Conservation (phyloP, 2,329 filamentous ascomycete genomes). For the Claviceps sp. region DNA sequence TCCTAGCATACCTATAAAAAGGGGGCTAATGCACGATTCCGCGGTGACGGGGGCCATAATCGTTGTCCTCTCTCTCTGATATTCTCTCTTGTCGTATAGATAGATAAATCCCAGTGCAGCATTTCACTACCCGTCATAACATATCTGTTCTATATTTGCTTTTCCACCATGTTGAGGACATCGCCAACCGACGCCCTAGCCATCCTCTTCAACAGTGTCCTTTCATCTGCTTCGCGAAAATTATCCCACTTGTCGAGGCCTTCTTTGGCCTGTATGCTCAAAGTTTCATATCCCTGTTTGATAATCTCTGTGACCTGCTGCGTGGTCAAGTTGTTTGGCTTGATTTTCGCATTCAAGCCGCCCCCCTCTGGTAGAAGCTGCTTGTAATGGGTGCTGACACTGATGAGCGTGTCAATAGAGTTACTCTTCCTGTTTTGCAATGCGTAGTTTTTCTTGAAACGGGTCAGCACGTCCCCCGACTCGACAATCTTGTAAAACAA, state of each 20-base stretch:
- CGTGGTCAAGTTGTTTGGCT: constrained; percentile 60
- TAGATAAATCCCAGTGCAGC: background rate
- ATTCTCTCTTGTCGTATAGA: no score
- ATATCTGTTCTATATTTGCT: constrained; percentile 2
- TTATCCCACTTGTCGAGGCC: constrained; percentile 74
- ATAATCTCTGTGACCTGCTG: constrained; percentile 81
- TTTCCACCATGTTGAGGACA: constrained; percentile 37
- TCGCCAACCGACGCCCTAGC: constrained; percentile 61
- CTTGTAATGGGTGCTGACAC: constrained; percentile 76
- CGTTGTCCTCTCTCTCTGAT: no score
- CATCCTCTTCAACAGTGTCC: constrained; percentile 74
- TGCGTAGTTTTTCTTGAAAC: constrained; percentile 68
- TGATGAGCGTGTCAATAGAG: constrained; percentile 75
- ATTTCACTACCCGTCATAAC: background rate
- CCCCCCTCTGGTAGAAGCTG: constrained; percentile 53
- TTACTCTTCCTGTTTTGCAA: constrained; percentile 44
- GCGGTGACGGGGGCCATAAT: no score
- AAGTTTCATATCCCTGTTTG: constrained; percentile 88
- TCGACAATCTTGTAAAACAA: constrained; percentile 98
- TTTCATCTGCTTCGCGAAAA: constrained; percentile 78
- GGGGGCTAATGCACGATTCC: no score
- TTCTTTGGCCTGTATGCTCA: constrained; percentile 82
- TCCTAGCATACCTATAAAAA: no score
- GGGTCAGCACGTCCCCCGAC: constrained; percentile 65
- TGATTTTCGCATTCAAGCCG: constrained; percentile 18